Evolutionary conservation across 2,329 filamentous ascomycete genomes (phyloP).

Genomic region (Cryphonectria naterciae): DNA sequence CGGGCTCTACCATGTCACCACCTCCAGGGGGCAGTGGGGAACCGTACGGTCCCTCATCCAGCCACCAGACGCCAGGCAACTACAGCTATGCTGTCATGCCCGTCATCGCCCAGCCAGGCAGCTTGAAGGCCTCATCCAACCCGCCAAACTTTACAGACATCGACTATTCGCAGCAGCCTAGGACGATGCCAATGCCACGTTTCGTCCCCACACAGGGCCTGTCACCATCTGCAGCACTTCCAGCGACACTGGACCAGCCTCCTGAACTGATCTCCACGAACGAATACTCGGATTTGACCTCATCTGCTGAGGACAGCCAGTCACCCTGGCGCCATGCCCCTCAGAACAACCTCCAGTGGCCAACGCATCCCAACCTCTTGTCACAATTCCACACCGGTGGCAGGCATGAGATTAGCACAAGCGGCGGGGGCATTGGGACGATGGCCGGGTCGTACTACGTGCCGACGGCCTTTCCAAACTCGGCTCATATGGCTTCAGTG

Average conservation of each 20-base stretch:
- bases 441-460: conserved; percentile 37
- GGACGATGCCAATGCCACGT: conserved; percentile 13
- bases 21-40: conserved; percentile 16
- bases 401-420: conserved; percentile 28
- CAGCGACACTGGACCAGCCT: conserved; percentile 32
- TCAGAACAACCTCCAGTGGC: conserved; percentile 39
- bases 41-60: conserved; percentile 13
- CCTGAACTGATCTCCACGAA: conserved; percentile 32
- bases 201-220: conserved; percentile 34
- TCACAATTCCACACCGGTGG: conserved; percentile 34
- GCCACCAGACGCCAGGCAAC: background rate
- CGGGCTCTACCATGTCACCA: conserved; percentile 22
- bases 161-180: conserved; percentile 13
- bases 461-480: conserved; percentile 34
- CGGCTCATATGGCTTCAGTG: conserved; percentile 35
- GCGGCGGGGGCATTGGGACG: conserved; percentile 33
- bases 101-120: conserved; percentile 15
- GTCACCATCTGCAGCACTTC: conserved; percentile 30
- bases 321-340: conserved; percentile 33
- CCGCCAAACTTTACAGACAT: conserved; percentile 7
- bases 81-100: conserved; percentile 12
- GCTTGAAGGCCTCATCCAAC: conserved; percentile 22
- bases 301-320: conserved; percentile 48
- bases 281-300: conserved; percentile 48
- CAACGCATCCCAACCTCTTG: conserved; percentile 33